Evolutionary conservation across 148 eudicot species (phyloP).

Genomic region (Silene uniflora): DNA sequence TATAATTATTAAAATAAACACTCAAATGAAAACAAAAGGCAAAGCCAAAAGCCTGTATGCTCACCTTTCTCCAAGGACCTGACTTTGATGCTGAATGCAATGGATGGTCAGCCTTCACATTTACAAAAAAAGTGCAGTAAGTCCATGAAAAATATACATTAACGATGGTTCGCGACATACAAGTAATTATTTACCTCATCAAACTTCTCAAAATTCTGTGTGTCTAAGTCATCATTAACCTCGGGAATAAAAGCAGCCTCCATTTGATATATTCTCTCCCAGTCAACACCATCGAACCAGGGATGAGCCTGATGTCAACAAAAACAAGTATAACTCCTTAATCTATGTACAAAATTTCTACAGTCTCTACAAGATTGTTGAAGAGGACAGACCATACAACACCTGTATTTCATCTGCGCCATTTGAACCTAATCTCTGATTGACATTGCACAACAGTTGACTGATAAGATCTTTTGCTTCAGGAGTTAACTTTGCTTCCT

Average conservation of each 20-base stretch:
- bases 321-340: conserved; percentile 11
- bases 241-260: conserved; percentile 96
- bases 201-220: conserved; percentile 96
- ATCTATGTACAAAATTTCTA: background rate
- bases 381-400: conserved; percentile 48
- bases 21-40: background rate
- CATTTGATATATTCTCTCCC: conserved; percentile 84
- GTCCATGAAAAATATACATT: background rate
- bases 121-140: conserved; percentile 1
- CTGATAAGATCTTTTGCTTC: conserved; percentile 91
- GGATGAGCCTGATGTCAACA: conserved; percentile 53
- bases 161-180: background rate
- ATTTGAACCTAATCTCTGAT: conserved; percentile 83
- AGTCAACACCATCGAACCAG: conserved; percentile 75
- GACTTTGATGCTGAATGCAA: conserved; percentile 56
- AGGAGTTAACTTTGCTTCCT: conserved; percentile 72
- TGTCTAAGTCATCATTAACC: conserved; percentile 91
- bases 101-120: conserved; percentile 57
- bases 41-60: background rate
- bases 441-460: conserved; percentile 79
- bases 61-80: conserved; percentile 99
- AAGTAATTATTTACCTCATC: conserved; percentile 58
- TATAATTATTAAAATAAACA: background rate
- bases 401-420: conserved; percentile 97
- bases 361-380: conserved; percentile 20